A percentile compares a stretch with the other conserved stretches of the same genome.
Evolutionary conservation across 2,329 filamentous ascomycete genomes (phyloP).

Genomic region (Sporothrix luriei): DNA sequence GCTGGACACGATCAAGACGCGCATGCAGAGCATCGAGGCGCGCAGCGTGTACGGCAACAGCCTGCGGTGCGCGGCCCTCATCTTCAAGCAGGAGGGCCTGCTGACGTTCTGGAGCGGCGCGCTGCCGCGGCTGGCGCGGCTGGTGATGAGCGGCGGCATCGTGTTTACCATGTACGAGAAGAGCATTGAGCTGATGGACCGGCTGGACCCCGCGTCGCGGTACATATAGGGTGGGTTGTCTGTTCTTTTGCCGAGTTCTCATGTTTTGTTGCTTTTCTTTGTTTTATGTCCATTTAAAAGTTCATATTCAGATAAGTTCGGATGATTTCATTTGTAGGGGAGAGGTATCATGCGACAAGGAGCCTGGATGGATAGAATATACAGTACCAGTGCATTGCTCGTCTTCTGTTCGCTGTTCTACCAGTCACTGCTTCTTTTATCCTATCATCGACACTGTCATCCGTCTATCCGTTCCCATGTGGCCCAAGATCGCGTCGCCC

Average conservation of each 20-base stretch:
- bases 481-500: constrained; percentile 6
- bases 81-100: constrained; percentile 86
- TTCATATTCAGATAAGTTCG: not conserved
- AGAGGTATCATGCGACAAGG: constrained; percentile 18
- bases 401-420: not conserved
- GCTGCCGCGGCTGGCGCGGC: constrained; percentile 75
- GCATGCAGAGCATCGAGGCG: constrained; percentile 96
- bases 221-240: constrained; percentile 62
- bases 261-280: not conserved
- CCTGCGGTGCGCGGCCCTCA: constrained; percentile 76
- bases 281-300: not conserved
- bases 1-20: constrained; percentile 92
- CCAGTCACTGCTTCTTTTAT: too few species aligned
- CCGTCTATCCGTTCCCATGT: not conserved
- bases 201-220: constrained; percentile 76
- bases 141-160: constrained; percentile 92
- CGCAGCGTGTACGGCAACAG: constrained; percentile 81
- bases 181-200: constrained; percentile 84
- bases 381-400: not conserved
- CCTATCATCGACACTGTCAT: too few species aligned
- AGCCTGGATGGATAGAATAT: constrained; percentile 10
- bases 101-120: constrained; percentile 94
- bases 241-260: not conserved
- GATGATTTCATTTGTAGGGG: not conserved
- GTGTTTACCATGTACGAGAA: constrained; percentile 99